These are phyloP conservation scores for Trichoderma gracile DNA, from an alignment of 2,329 filamentous ascomycete species.

Conservation along the genomic window DNA sequence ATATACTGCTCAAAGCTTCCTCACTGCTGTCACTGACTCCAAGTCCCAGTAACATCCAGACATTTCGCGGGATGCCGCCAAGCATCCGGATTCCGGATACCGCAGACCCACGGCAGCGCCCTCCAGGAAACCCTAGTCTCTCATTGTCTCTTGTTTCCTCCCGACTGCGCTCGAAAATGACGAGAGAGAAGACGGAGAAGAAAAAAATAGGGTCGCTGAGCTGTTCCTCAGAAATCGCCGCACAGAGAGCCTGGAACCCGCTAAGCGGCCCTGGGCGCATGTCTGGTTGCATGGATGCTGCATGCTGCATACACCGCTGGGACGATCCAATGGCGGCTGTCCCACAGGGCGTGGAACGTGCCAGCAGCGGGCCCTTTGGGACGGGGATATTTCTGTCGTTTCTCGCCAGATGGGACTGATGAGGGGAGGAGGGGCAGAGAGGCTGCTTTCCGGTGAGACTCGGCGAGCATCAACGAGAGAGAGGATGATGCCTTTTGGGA, in stretches of 20 bases:
- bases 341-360: conserved; percentile 19
- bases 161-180: background rate
- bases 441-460: conserved; percentile 20
- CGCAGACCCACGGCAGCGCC: conserved; percentile 15
- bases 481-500: background rate
- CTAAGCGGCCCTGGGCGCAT: conserved; percentile 22
- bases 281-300: conserved; percentile 19
- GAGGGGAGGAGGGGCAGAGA: conserved; percentile 21
- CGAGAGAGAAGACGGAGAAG: background rate
- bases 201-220: background rate
- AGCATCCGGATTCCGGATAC: conserved; percentile 16
- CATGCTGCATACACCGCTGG: conserved; percentile 22
- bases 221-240: conserved; percentile 19
- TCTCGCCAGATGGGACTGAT: background rate
- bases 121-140: background rate
- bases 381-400: conserved; percentile 3
- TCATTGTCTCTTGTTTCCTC: background rate
- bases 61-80: background rate
- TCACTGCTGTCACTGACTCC: no score
- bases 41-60: no score
- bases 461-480: conserved; percentile 13
- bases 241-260: conserved; percentile 22
- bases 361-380: conserved; percentile 11
- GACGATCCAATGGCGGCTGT: conserved; percentile 11
- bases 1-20: background rate